Conservation (phyloP, 306 rosid species). For the Malus sylvestris region DNA sequence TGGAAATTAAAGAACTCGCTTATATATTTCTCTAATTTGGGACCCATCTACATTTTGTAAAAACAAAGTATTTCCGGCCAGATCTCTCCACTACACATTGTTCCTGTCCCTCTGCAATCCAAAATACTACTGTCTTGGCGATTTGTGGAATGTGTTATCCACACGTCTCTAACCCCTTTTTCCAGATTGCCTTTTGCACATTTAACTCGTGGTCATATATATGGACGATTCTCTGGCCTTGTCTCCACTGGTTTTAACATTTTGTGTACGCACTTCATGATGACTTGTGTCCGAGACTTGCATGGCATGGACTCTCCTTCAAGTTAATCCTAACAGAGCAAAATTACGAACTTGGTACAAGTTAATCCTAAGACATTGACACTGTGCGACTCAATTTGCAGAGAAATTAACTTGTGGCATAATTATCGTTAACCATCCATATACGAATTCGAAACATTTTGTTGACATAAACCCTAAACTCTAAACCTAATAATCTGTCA, state of each 20-base stretch:
- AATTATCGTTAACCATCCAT: not conserved
- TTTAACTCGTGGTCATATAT: conserved; percentile 2
- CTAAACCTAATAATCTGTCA: no score
- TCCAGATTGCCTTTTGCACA: conserved; percentile 7
- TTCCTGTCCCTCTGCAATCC: not conserved
- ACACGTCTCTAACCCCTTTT: conserved; percentile 23
- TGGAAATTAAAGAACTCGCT: not conserved
- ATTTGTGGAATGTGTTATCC: conserved; percentile 15
- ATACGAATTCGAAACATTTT: no score
- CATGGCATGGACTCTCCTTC: not conserved
- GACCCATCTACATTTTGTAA: not conserved
- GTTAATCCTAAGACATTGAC: not conserved
- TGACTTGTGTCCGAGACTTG: not conserved
- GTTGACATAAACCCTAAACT: no score
- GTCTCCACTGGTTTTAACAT: not conserved
- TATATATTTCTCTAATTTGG: not conserved
- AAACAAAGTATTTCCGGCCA: not conserved
- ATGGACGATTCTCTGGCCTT: not conserved
- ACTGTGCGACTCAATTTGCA: not conserved
- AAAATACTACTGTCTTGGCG: not conserved
- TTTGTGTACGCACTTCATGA: not conserved
- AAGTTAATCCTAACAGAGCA: not conserved
- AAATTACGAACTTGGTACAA: not conserved
- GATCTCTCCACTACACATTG: not conserved
- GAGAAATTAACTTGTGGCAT: not conserved